Base-by-base conservation (phyloP, 2,329 filamentous ascomycete species). In the Cercospora sp. region DNA sequence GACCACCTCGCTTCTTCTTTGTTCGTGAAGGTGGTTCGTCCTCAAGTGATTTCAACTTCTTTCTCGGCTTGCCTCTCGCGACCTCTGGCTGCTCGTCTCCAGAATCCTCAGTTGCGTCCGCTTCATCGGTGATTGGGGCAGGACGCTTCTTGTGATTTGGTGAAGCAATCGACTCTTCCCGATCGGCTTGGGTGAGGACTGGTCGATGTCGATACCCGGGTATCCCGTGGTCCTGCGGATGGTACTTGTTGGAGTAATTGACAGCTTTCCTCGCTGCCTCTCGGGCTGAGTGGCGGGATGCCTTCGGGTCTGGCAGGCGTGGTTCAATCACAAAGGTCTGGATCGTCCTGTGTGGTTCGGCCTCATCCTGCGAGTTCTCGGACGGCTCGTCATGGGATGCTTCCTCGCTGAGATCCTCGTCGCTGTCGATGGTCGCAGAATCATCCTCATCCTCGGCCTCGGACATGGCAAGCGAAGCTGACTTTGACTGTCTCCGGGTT, bases 181-280 rank as follows among this genome's bases (percentile, higher is more conserved):
- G 36, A 20, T 30, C 16, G 45, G 33, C 16, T 28, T 48, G 42
- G 13, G 48, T 60, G 13, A 65, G 23, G 4, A 68, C 42, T 8
- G 68, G 70, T 58, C 57, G 67, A 65, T 67, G 65, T 26, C 64
- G 60, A 55, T 61, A 72, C 9, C 74, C 74, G 23, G 69, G 67
- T 2, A 76, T 28, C 5, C 33, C 66, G 60, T 67, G 65, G 64
- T 76, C 75, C 58, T 75, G 73, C 3, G 74, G 74, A 64, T 77
- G 75, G 23, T 70, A 58, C 55, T 72, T 72, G 16, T 30, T 63
- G 16, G 68, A 73, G 58, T 76, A 76, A 12, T 70, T 67, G 5
- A 75, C 69, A 16, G 59, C 48, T 63, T 73, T 76, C 33, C 59
- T 64, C 2, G 74, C 69, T 20, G 69, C 71, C 3, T 63, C 55